phyloP scores from a whole-genome alignment of 768 basidiomycete species.

The Hebeloma cylindrosporum region DNA sequence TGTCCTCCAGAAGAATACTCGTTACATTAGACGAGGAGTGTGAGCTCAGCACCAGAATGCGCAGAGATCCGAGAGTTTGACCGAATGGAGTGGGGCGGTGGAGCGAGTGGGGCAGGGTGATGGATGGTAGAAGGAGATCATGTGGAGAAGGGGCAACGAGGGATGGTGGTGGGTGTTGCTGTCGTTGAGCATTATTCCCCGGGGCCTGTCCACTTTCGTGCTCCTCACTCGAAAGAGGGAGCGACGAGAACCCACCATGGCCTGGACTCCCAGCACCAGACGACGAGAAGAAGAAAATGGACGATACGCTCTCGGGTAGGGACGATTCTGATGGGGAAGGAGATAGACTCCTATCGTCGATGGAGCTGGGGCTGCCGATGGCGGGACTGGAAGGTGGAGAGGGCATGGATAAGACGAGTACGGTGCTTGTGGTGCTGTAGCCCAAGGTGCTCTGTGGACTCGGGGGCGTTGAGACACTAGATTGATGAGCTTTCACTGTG shows the following conservation, averaged over 20 bases:
- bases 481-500: no score
- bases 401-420: no score
- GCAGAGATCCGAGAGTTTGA: conserved; percentile 63
- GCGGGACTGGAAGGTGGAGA: no score
- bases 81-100: conserved; percentile 65
- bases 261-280: conserved; percentile 62
- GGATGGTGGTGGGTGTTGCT: conserved; percentile 12
- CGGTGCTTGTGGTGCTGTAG: no score
- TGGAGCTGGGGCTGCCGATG: no score
- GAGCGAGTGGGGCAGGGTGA: conserved; percentile 62
- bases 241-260: conserved; percentile 39
- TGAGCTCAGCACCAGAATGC: conserved; percentile 53
- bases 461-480: no score
- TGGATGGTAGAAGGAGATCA: conserved; percentile 69
- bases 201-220: conserved; percentile 19
- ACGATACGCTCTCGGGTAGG: conserved; percentile 68
- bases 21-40: conserved; percentile 48
- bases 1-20: conserved; percentile 55
- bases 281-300: conserved; percentile 79
- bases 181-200: conserved; percentile 3
- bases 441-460: no score
- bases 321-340: conserved; percentile 55
- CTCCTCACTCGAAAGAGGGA: conserved; percentile 32
- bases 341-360: no score
- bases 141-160: conserved; percentile 26